A percentile compares a stretch with the other conserved stretches of the same genome.
Evolutionary conservation across 305 asterid species (phyloP).

Genomic region (Fraxinus paxiana): DNA sequence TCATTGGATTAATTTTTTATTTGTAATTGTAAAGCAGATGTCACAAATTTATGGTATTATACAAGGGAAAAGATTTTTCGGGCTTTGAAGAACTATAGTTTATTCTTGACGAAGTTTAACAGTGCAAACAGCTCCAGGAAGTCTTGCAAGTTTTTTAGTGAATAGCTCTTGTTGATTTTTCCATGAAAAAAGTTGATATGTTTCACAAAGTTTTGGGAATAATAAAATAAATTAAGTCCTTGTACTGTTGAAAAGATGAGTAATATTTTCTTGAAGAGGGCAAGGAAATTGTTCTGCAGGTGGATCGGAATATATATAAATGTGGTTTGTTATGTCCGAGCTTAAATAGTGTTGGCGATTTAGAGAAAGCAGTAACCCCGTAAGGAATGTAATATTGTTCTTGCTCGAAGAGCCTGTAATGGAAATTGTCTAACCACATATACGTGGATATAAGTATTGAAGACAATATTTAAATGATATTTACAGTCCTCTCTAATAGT

Average conservation of each 20-base stretch:
- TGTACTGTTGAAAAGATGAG: neutral
- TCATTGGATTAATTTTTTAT: conserved; percentile 7
- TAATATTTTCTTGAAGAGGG: neutral
- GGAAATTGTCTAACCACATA: neutral
- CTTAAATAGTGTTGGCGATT: neutral
- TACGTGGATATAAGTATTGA: neutral
- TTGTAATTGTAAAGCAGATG: conserved; percentile 7
- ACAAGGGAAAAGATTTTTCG: neutral
- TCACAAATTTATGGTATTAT: conserved; percentile 5
- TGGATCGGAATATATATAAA: neutral
- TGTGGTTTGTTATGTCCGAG: neutral
- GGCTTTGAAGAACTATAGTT: neutral
- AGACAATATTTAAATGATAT: neutral
- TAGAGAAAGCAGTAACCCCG: neutral
- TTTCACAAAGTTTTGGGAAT: neutral
- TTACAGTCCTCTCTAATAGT: neutral
- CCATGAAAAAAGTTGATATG: neutral
- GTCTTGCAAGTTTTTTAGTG: neutral
- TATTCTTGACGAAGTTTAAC: conserved; percentile 4
- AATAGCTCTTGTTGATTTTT: neutral
- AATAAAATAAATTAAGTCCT: neutral
- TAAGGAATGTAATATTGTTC: neutral
- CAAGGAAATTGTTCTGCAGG: neutral
- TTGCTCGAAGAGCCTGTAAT: neutral
- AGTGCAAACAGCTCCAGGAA: neutral